Conservation (phyloP, 257 asterid species). For the Capsicum baccatum region DNA sequence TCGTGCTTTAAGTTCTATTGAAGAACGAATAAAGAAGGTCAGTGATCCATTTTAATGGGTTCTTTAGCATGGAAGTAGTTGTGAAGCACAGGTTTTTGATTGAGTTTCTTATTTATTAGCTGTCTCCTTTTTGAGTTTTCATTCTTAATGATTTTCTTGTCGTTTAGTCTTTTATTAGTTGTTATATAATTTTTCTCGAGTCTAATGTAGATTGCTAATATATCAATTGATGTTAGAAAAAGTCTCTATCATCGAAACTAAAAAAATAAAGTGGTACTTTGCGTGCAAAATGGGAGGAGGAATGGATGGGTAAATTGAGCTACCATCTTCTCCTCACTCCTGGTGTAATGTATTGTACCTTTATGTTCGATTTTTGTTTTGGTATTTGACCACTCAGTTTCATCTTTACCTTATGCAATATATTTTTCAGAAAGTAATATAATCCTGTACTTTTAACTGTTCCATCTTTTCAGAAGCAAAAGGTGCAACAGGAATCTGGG, state of each 20-base stretch:
- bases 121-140: neutral
- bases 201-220: neutral
- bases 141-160: neutral
- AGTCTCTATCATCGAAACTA: neutral
- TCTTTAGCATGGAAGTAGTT: neutral
- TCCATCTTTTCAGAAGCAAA: slow-evolving; percentile 62
- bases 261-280: neutral
- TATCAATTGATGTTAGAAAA: neutral
- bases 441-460: neutral
- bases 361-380: neutral
- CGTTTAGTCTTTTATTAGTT: neutral
- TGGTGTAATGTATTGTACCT: neutral
- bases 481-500: slow-evolving; percentile 50
- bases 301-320: neutral
- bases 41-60: neutral
- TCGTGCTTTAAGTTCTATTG: slow-evolving; percentile 60
- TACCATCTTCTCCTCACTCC: neutral
- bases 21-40: slow-evolving; percentile 85
- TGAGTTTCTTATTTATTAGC: neutral
- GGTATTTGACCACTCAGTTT: neutral
- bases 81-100: neutral
- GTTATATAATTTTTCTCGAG: neutral
- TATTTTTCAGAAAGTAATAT: neutral
- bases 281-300: neutral
- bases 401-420: neutral